phyloP scores from a whole-genome alignment of 2,329 filamentous ascomycete genomes.

The Hypomyces perniciosus region DNA sequence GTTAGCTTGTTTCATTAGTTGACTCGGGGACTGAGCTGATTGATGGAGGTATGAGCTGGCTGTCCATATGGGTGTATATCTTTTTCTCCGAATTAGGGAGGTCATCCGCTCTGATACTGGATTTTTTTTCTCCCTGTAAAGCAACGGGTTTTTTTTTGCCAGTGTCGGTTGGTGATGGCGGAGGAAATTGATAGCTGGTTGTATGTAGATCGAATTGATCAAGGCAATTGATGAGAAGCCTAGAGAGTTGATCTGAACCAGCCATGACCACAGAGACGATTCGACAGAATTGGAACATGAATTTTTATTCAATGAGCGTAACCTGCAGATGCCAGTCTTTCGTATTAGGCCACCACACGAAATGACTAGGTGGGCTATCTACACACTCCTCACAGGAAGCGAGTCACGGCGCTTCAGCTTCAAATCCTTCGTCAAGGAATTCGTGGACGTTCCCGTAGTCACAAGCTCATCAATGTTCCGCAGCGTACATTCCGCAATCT shows the following conservation, averaged over 20 bases:
- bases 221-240: too few relatives aligned
- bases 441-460: conserved; percentile 25
- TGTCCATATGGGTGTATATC: background rate
- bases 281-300: too few relatives aligned
- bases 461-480: conserved; percentile 47
- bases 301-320: too few relatives aligned
- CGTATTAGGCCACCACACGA: too few relatives aligned
- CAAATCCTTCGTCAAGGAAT: conserved; percentile 27
- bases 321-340: too few relatives aligned
- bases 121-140: background rate
- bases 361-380: conserved; percentile 9
- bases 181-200: background rate
- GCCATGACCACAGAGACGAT: too few relatives aligned
- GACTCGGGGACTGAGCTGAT: background rate
- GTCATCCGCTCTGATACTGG: background rate
- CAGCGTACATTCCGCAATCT: conserved; percentile 57
- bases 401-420: conserved; percentile 1
- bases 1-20: conserved; percentile 3
- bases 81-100: background rate
- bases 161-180: background rate
- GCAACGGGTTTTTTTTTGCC: background rate
- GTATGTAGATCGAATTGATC: too few relatives aligned
- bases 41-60: background rate
- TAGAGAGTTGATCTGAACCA: too few relatives aligned
- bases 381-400: conserved; percentile 19